These are phyloP conservation scores for Zarea fungicola DNA, from an alignment of 2,329 filamentous ascomycete genomes.

Conservation along the genomic window DNA sequence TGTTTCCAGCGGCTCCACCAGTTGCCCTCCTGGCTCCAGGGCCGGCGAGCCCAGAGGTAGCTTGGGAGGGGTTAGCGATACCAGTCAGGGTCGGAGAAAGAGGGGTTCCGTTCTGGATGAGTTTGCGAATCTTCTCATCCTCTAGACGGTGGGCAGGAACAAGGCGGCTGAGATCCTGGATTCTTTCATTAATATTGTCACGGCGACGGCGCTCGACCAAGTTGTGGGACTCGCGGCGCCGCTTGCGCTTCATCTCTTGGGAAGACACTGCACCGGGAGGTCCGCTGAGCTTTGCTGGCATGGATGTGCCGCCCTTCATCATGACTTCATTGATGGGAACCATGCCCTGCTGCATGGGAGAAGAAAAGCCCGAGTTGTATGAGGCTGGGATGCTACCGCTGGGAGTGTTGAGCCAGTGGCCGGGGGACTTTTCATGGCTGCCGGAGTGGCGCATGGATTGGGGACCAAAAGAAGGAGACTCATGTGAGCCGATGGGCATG, in stretches of 20 bases:
- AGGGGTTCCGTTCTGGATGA: conserved; percentile 86
- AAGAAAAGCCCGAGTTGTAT: conserved; percentile 83
- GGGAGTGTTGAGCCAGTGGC: conserved; percentile 84
- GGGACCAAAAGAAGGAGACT: conserved; percentile 66
- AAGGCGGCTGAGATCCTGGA: conserved; percentile 90
- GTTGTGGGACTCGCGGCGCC: conserved; percentile 91
- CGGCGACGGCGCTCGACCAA: conserved; percentile 88
- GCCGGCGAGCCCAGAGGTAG: conserved; percentile 82
- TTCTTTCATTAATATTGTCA: conserved; percentile 98
- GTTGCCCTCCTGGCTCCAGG: conserved; percentile 77
- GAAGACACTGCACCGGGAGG: conserved; percentile 53
- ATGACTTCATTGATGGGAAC: conserved; percentile 85
- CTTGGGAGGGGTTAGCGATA: conserved; percentile 62
- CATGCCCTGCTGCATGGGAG: conserved; percentile 65
- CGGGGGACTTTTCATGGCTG: conserved; percentile 72
- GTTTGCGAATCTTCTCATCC: conserved; percentile 94
- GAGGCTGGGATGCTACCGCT: conserved; percentile 74
- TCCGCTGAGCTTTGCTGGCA: conserved; percentile 78
- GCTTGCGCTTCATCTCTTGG: conserved; percentile 89
- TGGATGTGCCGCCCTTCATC: conserved; percentile 79
- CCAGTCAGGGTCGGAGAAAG: conserved; percentile 76
- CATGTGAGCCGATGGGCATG: conserved; percentile 61
- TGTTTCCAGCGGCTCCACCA: conserved; percentile 66
- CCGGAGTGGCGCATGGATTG: conserved; percentile 72
- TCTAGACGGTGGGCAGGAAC: conserved; percentile 90